Conservation (phyloP, 176 grass and related monocot species). For the barley (Hordeum vulgare) region MorexV3_pseudomolecules_assembly NC_058518.1:328642233-328642732, state of each 20-base stretch:
- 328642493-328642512: neutral
- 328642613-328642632: slow-evolving; percentile 96
- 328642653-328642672: neutral
- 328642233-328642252: neutral
- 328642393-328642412: neutral
- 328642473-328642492: neutral
- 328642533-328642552: slow-evolving; percentile 95
- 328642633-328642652: slow-evolving; percentile 16
- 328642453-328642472: neutral
- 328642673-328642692: neutral
- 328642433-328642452: neutral
- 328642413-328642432: neutral
- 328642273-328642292: neutral
- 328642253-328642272: neutral
- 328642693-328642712: neutral
- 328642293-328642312: neutral
- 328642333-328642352: slow-evolving; percentile 14
- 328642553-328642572: slow-evolving; percentile 94
- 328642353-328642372: neutral
- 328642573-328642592: slow-evolving; percentile 81
- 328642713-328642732: neutral
- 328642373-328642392: neutral
- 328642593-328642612: slow-evolving; percentile 61
- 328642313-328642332: neutral
- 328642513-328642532: neutral